Evolutionary conservation across 257 asterid species (phyloP), one percentile per base, ranked within the genome.

Genomic region (Datura wrightii): DNA sequence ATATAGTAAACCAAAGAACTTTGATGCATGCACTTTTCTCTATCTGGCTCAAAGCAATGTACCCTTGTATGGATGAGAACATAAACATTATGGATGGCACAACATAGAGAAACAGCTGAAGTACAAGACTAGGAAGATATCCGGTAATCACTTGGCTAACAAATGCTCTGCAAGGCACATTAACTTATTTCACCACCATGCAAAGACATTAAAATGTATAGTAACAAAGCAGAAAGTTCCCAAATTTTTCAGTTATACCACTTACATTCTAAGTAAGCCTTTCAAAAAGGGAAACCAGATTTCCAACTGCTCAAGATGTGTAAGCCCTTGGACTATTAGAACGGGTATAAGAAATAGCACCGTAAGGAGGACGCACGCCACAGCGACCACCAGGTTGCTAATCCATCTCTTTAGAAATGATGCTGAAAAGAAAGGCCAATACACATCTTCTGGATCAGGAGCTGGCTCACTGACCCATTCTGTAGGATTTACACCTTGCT

Each of bases 391-490:
- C 42, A 95, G 83, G 85, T 85, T 95, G 92, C 90, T 87, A 83
- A 93, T 87, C 99, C 98, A 97, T 90, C 92, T 89, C 83, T 83
- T 89, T 41, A 91, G 11, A 88, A 97, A 95, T 34, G 98, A 94
- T 31, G 98, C 91, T 19, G 98, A 93, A 88, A 97, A 97, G 91
- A 97, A 95, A 82, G 99, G 98, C 99, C 99, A 95, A 85, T 94
- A 86, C 13, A 97, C 97, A 82, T 97, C 99, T 87, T 89, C 89
- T 55, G 99, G 99, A 89, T 91, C 94, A 54, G 98, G 99, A 89
- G 99, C 98, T 84, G 56, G 89, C 90, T 97, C 99, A 6, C 97
- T 90, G 52, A 90, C 88, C 99, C 99, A 97, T 87, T 95, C 94
- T 10, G 97, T 94, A 59, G 99, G 99, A 65, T 91, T 92, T 50